These are phyloP conservation scores for Cercospora zeina DNA, from an alignment of 2,329 filamentous ascomycete species.

Conservation along the genomic window DNA sequence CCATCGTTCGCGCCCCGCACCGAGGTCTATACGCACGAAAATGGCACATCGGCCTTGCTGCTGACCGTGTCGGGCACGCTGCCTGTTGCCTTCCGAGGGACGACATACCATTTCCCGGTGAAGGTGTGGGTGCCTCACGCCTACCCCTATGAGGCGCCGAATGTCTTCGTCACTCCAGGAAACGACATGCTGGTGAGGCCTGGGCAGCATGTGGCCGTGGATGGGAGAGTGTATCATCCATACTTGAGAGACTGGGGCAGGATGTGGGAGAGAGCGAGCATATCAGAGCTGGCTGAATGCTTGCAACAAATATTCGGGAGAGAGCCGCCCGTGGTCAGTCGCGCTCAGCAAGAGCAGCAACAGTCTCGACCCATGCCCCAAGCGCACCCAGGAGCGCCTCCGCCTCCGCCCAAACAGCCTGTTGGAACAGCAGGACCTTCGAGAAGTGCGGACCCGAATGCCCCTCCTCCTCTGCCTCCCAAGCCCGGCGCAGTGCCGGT, in stretches of 20 bases:
- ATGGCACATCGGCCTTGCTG: slow-evolving; percentile 81
- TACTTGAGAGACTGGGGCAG: slow-evolving; percentile 88
- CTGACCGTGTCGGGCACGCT: slow-evolving; percentile 84
- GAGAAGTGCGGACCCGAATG: slow-evolving; percentile 24
- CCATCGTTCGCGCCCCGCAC: slow-evolving; percentile 80
- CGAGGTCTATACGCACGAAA: slow-evolving; percentile 93
- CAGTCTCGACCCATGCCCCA: slow-evolving; percentile 65
- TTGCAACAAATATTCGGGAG: slow-evolving; percentile 87
- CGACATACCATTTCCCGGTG: slow-evolving; percentile 85
- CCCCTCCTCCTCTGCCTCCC: slow-evolving; percentile 55
- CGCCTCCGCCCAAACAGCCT: slow-evolving; percentile 42
- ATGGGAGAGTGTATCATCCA: slow-evolving; percentile 92
- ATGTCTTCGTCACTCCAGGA: slow-evolving; percentile 85
- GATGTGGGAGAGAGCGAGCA: slow-evolving; percentile 80
- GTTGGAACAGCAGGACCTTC: slow-evolving; percentile 18
- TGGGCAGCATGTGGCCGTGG: slow-evolving; percentile 90
- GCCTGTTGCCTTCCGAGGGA: slow-evolving; percentile 86
- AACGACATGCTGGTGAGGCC: slow-evolving; percentile 86
- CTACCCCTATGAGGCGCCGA: slow-evolving; percentile 81
- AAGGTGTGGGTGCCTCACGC: slow-evolving; percentile 90
- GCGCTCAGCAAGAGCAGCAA: slow-evolving; percentile 55
- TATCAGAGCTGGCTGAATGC: slow-evolving; percentile 79
- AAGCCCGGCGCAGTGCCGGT: slow-evolving; percentile 51
- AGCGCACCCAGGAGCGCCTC: slow-evolving; percentile 48
- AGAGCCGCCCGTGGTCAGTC: slow-evolving; percentile 85